Conservation (phyloP, 1,139 yeast species). For the Trichomonascaceae sp. region DNA sequence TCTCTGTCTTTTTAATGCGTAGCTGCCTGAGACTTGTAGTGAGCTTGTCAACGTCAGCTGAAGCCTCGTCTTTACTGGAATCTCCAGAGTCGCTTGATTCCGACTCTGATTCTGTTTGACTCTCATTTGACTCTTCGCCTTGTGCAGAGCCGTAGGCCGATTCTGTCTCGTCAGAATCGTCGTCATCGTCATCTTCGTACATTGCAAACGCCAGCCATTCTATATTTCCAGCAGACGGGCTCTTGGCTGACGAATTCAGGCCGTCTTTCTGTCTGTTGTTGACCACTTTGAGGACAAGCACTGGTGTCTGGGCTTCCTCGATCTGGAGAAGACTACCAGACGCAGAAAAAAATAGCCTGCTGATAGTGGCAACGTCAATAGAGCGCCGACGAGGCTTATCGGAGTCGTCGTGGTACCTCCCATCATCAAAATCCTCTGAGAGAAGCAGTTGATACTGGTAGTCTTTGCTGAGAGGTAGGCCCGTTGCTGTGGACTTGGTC, state of each 20-base stretch:
- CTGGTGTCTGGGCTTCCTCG: slow-evolving; percentile 56
- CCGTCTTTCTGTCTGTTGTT: too few species aligned
- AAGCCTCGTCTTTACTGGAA: too few species aligned
- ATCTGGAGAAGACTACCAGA: slow-evolving; percentile 56
- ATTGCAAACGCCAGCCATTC: slow-evolving; percentile 48
- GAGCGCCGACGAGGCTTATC: slow-evolving; percentile 21
- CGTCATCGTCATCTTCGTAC: slow-evolving; percentile 13
- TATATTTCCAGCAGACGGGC: slow-evolving; percentile 10
- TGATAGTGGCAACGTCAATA: slow-evolving; percentile 33
- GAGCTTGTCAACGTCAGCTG: not conserved
- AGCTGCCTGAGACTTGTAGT: not conserved
- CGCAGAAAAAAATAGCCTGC: slow-evolving; percentile 55
- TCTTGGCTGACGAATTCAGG: too few species aligned
- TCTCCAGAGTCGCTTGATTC: too few species aligned
- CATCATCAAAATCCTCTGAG: slow-evolving; percentile 56
- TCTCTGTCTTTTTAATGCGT: not conserved
- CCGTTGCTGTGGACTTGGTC: slow-evolving; percentile 5
- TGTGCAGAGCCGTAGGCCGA: too few species aligned
- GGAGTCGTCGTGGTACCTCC: slow-evolving; percentile 55
- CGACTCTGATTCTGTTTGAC: too few species aligned
- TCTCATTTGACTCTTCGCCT: too few species aligned
- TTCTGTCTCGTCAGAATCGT: slow-evolving; percentile 8
- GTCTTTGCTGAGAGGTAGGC: slow-evolving; percentile 1
- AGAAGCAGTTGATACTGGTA: slow-evolving; percentile 38
- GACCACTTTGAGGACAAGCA: slow-evolving; percentile 45